phyloP scores from a whole-genome alignment of 2,329 filamentous ascomycete species.

The Aureobasidium uvarum region DNA sequence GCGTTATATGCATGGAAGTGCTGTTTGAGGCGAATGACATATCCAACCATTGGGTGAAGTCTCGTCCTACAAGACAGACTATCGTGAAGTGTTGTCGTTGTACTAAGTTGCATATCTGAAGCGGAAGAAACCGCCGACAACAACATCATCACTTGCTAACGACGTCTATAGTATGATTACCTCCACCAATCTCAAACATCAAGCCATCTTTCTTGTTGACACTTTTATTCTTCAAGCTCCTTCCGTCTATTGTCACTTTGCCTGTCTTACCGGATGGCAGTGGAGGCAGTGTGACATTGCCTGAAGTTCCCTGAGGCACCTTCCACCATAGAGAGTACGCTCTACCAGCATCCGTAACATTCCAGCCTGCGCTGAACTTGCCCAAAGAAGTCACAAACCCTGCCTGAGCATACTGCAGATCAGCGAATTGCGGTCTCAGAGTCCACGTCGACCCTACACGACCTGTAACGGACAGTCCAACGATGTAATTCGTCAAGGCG shows the following conservation, averaged over 20 bases:
- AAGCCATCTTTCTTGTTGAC: conserved; percentile 1
- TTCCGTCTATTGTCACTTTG: conserved; percentile 16
- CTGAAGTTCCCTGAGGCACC: conserved; percentile 38
- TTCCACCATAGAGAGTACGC: conserved; percentile 31
- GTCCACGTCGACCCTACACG: conserved; percentile 46
- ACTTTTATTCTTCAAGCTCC: conserved; percentile 17
- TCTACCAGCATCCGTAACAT: conserved; percentile 30
- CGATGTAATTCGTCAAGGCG: conserved; percentile 45
- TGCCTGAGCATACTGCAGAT: conserved; percentile 45
- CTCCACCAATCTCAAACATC: neutral
- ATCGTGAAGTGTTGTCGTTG: too few relatives aligned
- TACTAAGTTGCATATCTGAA: too few relatives aligned
- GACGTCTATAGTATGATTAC: conserved; percentile 9
- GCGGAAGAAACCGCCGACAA: neutral
- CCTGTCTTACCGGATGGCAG: conserved; percentile 15
- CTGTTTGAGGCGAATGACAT: too few relatives aligned
- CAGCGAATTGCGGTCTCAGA: conserved; percentile 47
- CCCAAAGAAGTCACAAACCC: conserved; percentile 51
- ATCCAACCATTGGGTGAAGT: too few relatives aligned
- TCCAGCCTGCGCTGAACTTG: conserved; percentile 42
- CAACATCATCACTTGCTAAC: neutral
- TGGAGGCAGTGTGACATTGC: conserved; percentile 36
- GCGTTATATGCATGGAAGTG: too few relatives aligned
- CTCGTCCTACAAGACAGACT: too few relatives aligned
- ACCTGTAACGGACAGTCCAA: conserved; percentile 46